Base-by-base conservation (phyloP, 176 grass and related monocot species). In the Typha latifolia region DNA sequence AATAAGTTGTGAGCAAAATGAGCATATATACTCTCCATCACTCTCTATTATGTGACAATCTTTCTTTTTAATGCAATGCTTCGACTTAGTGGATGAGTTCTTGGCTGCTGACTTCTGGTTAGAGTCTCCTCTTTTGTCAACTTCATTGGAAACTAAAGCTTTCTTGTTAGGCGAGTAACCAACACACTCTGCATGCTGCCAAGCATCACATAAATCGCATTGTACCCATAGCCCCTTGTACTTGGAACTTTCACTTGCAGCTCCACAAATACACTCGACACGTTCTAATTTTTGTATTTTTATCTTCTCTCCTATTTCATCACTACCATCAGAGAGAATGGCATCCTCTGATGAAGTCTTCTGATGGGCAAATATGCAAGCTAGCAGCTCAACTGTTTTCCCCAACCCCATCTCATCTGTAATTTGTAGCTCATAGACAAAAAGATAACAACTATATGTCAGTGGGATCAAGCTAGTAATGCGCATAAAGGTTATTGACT, bases 371-470 rank as follows among this genome's bases (percentile, higher is more conserved):
- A 91, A 91, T 68, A 91, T 91, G 72, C 92, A 96, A 65, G 92
- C 92, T 72, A 96, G 78, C 62, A 96, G 77, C 72, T 96, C 92
- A 0, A 96, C 88, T 29, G 92, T 96, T 79, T 91, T 96, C 43
- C 92, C 92, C 69, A 96, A 78, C 16, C 92, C 92, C 92, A 96
- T 96, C 85, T 96, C 92, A 86, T 96, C 92, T 96, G 78, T 59
- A 76, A 83, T 78, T 63, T 67, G 77, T 72, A 73, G 75, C 68
- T 1, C 18, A 89, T 2, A 64, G 23, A 66, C 62, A 74, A 32
- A 55, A 69, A 50, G 65, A 82, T 49, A 26, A 8, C 7, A 61
- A 26, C 68, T 37, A 72, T 61, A 32, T 66, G 72, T 49, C 49
- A 53, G 8, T 56, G 51, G 62, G 1, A 31, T 14, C 14, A 72